Conservation (phyloP, 495 filamentous ascomycete species). For the Xylaria cubensis region DNA sequence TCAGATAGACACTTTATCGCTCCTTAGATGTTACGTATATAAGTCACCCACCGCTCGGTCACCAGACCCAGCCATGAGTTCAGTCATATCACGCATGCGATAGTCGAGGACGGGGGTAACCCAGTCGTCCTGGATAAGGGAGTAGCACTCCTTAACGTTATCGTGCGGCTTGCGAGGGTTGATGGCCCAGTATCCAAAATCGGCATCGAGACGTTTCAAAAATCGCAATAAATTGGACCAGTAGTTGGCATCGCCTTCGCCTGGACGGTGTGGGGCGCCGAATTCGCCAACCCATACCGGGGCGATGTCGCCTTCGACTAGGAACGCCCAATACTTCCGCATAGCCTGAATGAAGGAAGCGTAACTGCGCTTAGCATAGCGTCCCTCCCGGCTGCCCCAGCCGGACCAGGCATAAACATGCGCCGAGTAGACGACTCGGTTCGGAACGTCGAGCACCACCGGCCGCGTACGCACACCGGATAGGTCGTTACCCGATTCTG, state of each 20-base stretch:
- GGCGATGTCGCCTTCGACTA: slow-evolving; percentile 61
- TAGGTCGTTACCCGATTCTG: slow-evolving; percentile 65
- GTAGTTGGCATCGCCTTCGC: slow-evolving; percentile 61
- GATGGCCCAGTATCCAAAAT: slow-evolving; percentile 70
- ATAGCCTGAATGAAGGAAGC: slow-evolving; percentile 62
- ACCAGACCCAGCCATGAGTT: slow-evolving; percentile 48
- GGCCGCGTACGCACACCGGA: slow-evolving; percentile 56
- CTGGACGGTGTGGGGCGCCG: slow-evolving; percentile 56
- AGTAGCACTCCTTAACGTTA: slow-evolving; percentile 60
- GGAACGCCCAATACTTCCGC: slow-evolving; percentile 66
- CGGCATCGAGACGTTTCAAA: slow-evolving; percentile 59
- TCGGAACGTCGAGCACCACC: slow-evolving; percentile 55
- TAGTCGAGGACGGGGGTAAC: slow-evolving; percentile 61
- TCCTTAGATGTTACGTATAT: background rate
- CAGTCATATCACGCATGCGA: slow-evolving; percentile 61
- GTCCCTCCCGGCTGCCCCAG: slow-evolving; percentile 61
- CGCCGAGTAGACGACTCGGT: slow-evolving; percentile 65
- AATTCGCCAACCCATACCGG: slow-evolving; percentile 70
- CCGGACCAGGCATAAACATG: slow-evolving; percentile 70
- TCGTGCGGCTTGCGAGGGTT: slow-evolving; percentile 65
- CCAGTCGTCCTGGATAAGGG: slow-evolving; percentile 64
- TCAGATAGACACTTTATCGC: background rate
- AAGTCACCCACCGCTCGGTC: background rate
- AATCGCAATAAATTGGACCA: slow-evolving; percentile 64
- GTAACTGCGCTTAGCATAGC: slow-evolving; percentile 60